Evolutionary conservation across 208 protist genomes (phyloP).

Genomic region (Trichomonas vaginalis): DNA sequence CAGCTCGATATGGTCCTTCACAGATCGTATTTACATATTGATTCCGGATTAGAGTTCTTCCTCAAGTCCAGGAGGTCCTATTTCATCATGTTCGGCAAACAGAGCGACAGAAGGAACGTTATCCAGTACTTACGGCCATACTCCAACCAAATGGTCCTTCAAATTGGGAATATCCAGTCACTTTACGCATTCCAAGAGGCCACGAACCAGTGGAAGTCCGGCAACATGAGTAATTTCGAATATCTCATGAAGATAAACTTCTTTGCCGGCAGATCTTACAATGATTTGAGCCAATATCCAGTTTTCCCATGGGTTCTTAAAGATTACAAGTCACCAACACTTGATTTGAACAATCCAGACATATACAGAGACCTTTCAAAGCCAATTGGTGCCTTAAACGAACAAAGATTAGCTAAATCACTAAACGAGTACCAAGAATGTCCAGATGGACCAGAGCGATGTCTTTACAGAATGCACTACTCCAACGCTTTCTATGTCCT

Average conservation of each 20-base stretch:
- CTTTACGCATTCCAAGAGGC: not conserved
- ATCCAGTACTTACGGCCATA: not conserved
- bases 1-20: not conserved
- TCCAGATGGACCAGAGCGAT: not conserved
- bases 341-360: not conserved
- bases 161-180: not conserved
- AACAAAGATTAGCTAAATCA: not conserved
- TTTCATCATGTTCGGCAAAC: not conserved
- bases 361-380: conserved; percentile 19
- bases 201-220: not conserved
- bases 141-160: not conserved
- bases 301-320: conserved; percentile 39
- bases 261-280: not conserved
- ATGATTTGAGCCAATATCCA: conserved; percentile 15
- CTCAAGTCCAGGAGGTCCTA: not conserved
- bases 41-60: not conserved
- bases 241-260: not conserved
- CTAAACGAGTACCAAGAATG: not conserved
- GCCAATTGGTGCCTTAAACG: conserved; percentile 18
- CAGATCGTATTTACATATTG: not conserved
- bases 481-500: conserved; percentile 30
- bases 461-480: conserved; percentile 23
- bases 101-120: not conserved
- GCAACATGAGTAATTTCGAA: not conserved
- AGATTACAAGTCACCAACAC: conserved; percentile 26